phyloP scores from a whole-genome alignment of 768 basidiomycete genomes.

The Symmetrospora coprosmae region DNA sequence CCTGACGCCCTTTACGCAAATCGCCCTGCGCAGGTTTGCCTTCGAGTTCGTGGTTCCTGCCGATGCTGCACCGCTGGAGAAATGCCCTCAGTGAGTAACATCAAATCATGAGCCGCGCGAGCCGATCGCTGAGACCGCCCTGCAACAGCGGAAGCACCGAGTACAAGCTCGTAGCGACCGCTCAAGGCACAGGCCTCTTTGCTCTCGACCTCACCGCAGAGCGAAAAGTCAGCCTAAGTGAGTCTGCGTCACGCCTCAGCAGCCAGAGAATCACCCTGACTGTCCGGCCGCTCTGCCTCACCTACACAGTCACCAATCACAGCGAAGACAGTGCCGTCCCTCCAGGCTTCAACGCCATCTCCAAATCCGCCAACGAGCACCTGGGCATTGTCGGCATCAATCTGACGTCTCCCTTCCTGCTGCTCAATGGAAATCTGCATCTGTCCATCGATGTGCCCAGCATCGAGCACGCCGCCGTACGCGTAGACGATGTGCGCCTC shows the following conservation, averaged over 20 bases:
- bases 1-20: too few relatives aligned
- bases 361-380: background rate
- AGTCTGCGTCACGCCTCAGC: too few relatives aligned
- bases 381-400: conserved; percentile 8
- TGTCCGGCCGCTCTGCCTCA: too few relatives aligned
- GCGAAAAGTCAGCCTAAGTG: background rate
- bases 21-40: too few relatives aligned
- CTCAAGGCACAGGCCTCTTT: conserved; percentile 1
- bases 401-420: conserved; percentile 3
- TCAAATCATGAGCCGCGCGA: too few relatives aligned
- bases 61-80: conserved; percentile 3
- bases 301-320: too few relatives aligned
- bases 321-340: background rate
- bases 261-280: too few relatives aligned
- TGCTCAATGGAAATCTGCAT: background rate
- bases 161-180: conserved; percentile 4
- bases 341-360: conserved; percentile 5
- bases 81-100: too few relatives aligned
- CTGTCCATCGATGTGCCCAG: background rate
- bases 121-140: too few relatives aligned
- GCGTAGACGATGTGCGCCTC: conserved; percentile 11
- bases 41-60: conserved; percentile 5
- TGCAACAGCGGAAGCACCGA: conserved; percentile 3
- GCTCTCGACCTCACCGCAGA: background rate
- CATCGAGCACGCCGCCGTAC: background rate